These are phyloP conservation scores for Fusarium sulawesiense DNA, from an alignment of 2,329 filamentous ascomycete species.

Conservation along the genomic window DNA sequence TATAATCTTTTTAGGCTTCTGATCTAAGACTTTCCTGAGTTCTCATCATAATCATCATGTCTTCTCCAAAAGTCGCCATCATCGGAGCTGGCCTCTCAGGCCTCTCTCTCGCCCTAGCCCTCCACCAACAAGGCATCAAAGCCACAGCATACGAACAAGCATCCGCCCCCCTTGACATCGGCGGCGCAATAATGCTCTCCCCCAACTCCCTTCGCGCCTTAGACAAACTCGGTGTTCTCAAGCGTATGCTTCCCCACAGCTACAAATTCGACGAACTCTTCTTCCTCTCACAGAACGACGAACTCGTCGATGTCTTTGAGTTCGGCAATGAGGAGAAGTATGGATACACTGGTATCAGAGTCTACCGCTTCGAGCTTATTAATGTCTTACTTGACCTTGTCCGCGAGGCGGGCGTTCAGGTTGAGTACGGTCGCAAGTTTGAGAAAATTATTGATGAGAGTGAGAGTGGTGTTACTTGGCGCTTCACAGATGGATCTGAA, in stretches of 20 bases:
- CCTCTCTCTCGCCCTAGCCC: slow-evolving; percentile 64
- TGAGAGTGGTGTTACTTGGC: slow-evolving; percentile 55
- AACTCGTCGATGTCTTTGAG: slow-evolving; percentile 56
- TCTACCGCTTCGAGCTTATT: slow-evolving; percentile 65
- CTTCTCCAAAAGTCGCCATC: slow-evolving; percentile 43
- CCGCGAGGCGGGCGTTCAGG: slow-evolving; percentile 52
- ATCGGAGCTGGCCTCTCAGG: slow-evolving; percentile 57
- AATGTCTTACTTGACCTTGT: slow-evolving; percentile 58
- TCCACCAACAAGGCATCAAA: slow-evolving; percentile 63
- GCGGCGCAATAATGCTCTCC: slow-evolving; percentile 68
- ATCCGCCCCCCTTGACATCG: slow-evolving; percentile 57
- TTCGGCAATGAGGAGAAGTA: slow-evolving; percentile 61
- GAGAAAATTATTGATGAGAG: slow-evolving; percentile 55
- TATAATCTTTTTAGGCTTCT: rapidly evolving
- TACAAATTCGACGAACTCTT: slow-evolving; percentile 64
- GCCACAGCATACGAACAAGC: slow-evolving; percentile 64
- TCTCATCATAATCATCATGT: neutral
- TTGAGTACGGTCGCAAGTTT: slow-evolving; percentile 63
- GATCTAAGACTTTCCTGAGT: rapidly evolving
- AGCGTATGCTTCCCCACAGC: slow-evolving; percentile 56
- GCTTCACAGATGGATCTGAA: slow-evolving; percentile 59
- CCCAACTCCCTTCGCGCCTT: slow-evolving; percentile 68
- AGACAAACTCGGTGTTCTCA: slow-evolving; percentile 61
- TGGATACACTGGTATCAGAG: slow-evolving; percentile 64
- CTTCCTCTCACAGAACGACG: slow-evolving; percentile 54